These are phyloP conservation scores for Aspergillus arachidicola DNA, from an alignment of 2,329 filamentous ascomycete species.

Conservation along the genomic window DNA sequence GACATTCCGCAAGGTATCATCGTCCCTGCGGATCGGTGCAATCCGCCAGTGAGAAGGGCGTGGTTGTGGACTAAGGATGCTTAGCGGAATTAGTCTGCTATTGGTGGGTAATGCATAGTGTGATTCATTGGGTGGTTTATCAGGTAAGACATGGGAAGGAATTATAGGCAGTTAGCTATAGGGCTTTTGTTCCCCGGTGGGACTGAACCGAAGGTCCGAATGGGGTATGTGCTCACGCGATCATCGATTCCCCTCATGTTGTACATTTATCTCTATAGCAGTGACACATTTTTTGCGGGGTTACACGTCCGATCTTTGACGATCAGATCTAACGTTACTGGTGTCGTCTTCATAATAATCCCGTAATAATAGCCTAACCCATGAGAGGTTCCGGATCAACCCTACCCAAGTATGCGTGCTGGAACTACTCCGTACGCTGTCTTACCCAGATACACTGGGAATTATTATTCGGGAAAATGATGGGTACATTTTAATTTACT, in stretches of 20 bases:
- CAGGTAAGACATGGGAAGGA: not conserved
- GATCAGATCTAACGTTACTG: not conserved
- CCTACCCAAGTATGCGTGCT: not conserved
- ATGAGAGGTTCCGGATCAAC: not conserved
- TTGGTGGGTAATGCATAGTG: not conserved
- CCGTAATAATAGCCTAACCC: not conserved
- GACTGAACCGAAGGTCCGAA: not conserved
- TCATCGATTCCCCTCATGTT: not conserved
- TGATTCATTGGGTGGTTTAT: not conserved
- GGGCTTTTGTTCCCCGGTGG: not conserved
- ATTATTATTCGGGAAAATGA: no score
- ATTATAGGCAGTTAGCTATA: not conserved
- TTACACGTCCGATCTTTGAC: not conserved
- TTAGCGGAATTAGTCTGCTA: not conserved
- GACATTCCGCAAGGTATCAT: slow-evolving; percentile 1
- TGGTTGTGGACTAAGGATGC: not conserved
- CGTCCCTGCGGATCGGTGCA: not conserved
- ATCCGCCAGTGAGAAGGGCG: not conserved
- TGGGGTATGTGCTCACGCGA: not conserved
- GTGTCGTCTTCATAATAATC: not conserved
- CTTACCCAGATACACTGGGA: not conserved
- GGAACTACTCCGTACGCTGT: no score
- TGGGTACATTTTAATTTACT: not conserved
- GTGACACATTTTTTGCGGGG: not conserved
- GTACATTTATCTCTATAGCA: not conserved